A percentile compares a stretch with the other conserved stretches of the same genome.
Evolutionary conservation across 345 rosid genomes (phyloP).

Genomic region (Lepidium africanum): DNA sequence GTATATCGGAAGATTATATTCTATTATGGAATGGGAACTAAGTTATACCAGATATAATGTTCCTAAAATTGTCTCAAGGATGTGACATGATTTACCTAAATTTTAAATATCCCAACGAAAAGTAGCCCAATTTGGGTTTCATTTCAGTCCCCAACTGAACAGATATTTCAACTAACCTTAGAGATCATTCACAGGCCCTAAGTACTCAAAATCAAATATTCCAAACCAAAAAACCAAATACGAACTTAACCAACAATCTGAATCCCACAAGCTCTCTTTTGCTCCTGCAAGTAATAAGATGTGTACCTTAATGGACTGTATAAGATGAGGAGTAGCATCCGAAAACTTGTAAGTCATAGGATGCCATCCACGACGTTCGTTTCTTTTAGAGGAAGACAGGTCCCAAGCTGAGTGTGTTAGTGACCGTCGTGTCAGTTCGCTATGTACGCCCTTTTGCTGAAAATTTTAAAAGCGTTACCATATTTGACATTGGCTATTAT

Average conservation of each 20-base stretch:
- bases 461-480: conserved; percentile 17
- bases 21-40: background rate
- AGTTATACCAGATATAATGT: background rate
- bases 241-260: background rate
- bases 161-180: background rate
- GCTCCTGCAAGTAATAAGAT: background rate
- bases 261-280: background rate
- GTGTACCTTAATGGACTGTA: conserved; percentile 71
- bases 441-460: conserved; percentile 79
- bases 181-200: no score
- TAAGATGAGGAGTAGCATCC: conserved; percentile 65
- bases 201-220: background rate
- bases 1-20: background rate
- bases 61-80: background rate
- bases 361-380: conserved; percentile 88
- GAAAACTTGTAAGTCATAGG: conserved; percentile 74
- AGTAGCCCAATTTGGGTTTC: background rate
- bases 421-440: conserved; percentile 72
- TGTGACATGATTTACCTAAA: background rate
- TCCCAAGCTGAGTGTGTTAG: conserved; percentile 85
- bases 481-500: background rate
- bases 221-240: background rate
- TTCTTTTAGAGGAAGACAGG: conserved; percentile 64
- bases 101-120: background rate
- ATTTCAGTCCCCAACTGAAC: background rate